Evolutionary conservation across 2,329 filamentous ascomycete species (phyloP).

Genomic region (Nectriaceae sp.): DNA sequence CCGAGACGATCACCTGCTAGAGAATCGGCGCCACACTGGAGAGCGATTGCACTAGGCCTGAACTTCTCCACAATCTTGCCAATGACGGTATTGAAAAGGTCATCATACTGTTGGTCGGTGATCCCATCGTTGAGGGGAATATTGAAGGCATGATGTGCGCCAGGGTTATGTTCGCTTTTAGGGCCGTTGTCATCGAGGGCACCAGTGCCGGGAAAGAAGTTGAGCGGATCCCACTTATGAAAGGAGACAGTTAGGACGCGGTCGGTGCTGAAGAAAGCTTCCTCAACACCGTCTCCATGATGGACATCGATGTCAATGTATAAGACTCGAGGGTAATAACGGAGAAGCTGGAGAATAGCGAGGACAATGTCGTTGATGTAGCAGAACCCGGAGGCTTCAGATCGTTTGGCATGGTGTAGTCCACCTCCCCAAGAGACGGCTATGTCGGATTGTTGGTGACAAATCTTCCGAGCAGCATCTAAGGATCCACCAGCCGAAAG

Average conservation of each 20-base stretch:
- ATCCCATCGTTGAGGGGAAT: slow-evolving; percentile 90
- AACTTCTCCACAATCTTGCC: slow-evolving; percentile 78
- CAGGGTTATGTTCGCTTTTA: slow-evolving; percentile 78
- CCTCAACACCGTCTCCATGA: slow-evolving; percentile 87
- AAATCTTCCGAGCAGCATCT: slow-evolving; percentile 87
- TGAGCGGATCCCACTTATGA: slow-evolving; percentile 86
- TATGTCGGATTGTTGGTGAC: slow-evolving; percentile 85
- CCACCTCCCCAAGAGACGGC: slow-evolving; percentile 98
- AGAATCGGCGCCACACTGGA: slow-evolving; percentile 95
- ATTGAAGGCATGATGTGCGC: slow-evolving; percentile 87
- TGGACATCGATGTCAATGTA: slow-evolving; percentile 96
- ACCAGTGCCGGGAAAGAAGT: slow-evolving; percentile 92
- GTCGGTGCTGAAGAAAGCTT: slow-evolving; percentile 87
- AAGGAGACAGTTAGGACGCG: slow-evolving; percentile 92
- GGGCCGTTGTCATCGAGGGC: slow-evolving; percentile 83
- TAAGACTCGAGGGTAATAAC: slow-evolving; percentile 79
- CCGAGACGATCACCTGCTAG: slow-evolving; percentile 91
- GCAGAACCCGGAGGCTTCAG: slow-evolving; percentile 93
- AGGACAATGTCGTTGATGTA: slow-evolving; percentile 99
- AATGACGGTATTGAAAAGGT: slow-evolving; percentile 82
- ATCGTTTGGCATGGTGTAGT: slow-evolving; percentile 93
- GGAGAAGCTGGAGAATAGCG: slow-evolving; percentile 84
- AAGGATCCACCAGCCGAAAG: slow-evolving; percentile 90
- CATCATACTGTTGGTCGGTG: slow-evolving; percentile 84
- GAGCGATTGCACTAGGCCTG: slow-evolving; percentile 85